Evolutionary conservation across 2,329 filamentous ascomycete species (phyloP).

Genomic region (Alternaria gansuensis): DNA sequence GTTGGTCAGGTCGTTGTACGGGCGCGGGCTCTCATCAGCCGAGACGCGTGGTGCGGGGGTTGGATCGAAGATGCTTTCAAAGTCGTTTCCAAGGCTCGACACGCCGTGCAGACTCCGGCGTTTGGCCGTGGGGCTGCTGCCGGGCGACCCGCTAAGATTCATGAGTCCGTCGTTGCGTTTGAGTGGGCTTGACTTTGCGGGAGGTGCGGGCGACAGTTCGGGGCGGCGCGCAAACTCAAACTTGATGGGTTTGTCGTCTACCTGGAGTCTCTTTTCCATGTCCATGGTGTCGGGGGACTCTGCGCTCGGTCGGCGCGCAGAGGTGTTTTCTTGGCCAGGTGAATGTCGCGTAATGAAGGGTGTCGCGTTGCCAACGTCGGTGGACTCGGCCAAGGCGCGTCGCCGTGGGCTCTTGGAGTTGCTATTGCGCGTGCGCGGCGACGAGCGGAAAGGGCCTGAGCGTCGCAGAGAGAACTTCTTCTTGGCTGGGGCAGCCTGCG

Average conservation of each 20-base stretch:
- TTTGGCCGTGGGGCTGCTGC: slow-evolving; percentile 89
- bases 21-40: slow-evolving; percentile 36
- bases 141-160: slow-evolving; percentile 80
- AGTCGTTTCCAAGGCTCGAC: slow-evolving; percentile 67
- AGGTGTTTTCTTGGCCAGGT: slow-evolving; percentile 59
- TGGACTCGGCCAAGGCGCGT: slow-evolving; percentile 70
- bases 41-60: slow-evolving; percentile 29
- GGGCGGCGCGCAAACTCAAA: slow-evolving; percentile 55
- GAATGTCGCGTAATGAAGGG: slow-evolving; percentile 60
- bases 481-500: slow-evolving; percentile 67
- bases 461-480: slow-evolving; percentile 62
- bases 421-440: slow-evolving; percentile 71
- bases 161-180: slow-evolving; percentile 92
- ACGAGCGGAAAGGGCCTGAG: slow-evolving; percentile 62
- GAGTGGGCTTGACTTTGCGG: slow-evolving; percentile 78
- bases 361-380: slow-evolving; percentile 74
- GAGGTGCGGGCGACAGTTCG: slow-evolving; percentile 52
- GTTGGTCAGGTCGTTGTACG: slow-evolving; percentile 44
- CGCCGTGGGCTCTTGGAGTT: slow-evolving; percentile 80
- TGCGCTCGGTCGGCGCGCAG: slow-evolving; percentile 44
- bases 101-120: slow-evolving; percentile 85
- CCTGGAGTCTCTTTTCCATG: slow-evolving; percentile 55
- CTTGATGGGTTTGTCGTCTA: slow-evolving; percentile 58
- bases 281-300: slow-evolving; percentile 39
- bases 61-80: slow-evolving; percentile 78